Base-by-base conservation (phyloP, 169 alveolate species). In the Plasmodium knowlesi region DNA sequence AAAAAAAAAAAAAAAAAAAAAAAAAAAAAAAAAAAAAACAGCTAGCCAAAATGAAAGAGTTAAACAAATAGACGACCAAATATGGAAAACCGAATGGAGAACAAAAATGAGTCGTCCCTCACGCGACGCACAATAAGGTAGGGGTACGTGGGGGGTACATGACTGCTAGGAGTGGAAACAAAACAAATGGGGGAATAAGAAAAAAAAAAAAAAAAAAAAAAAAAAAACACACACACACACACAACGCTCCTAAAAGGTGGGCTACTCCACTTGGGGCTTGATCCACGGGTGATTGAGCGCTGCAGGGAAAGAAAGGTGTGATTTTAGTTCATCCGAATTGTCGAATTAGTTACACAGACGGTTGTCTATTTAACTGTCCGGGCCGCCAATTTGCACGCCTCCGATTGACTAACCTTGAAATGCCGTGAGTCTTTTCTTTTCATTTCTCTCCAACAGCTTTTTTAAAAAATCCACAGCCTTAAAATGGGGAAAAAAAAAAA, bases 381-480 rank as follows among this genome's bases (percentile, higher is more conserved):
- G 5, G 57, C 1, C 19, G 57, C 19, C 19, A 46, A 12, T 76
- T 22, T 12, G 57, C 37, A 34, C 28, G 1, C 57, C 39, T n/a
- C 10, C 4, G 14, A 30, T 19, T 12, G 14, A 30, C 79, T 72
- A 30, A 85, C 93, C 93, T 74, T 85, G 85, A 74, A 16, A 85
- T 14, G 93, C 93, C 2, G 93, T 85, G 8, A 85, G 82, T 61
- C 93, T 85, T 74, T 85, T 85, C 76, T 74, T 85, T 85, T 85
- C 93, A 50, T 85, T 85, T 22, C 93, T 73, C 61, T 85, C 93
- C 57, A 85, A 37, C 54, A 85, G 93, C 61, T 74, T 85, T 85
- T 85, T 85, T 85, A 85, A 74, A 85, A 85, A 85, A 53, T 85
- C 93, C 30, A 85, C 30, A 6, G 93, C 93, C 93, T 85, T 46